Evolutionary conservation across 2,329 filamentous ascomycete genomes (phyloP).

Genomic region (Nemania abortiva): DNA sequence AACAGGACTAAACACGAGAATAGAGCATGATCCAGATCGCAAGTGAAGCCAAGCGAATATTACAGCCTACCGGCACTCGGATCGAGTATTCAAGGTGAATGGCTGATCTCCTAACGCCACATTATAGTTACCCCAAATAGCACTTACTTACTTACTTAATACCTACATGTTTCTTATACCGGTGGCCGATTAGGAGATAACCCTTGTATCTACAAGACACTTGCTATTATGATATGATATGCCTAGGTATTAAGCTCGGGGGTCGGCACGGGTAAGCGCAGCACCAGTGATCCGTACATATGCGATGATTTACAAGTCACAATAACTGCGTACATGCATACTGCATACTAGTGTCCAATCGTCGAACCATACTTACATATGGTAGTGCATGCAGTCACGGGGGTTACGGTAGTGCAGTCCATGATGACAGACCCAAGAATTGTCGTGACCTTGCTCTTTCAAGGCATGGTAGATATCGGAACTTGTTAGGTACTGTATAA

Average conservation of each 20-base stretch:
- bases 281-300: neutral
- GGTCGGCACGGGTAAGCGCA: slow-evolving; percentile 7
- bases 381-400: neutral
- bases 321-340: neutral
- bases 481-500: neutral
- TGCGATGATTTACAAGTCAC: slow-evolving; percentile 1
- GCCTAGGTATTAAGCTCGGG: slow-evolving; percentile 11
- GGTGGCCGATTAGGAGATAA: slow-evolving; percentile 6
- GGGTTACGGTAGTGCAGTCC: neutral
- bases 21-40: slow-evolving; percentile 21
- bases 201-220: neutral
- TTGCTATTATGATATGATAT: slow-evolving; percentile 4
- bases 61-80: neutral
- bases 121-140: slow-evolving; percentile 1
- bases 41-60: slow-evolving; percentile 1
- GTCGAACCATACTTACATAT: neutral
- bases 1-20: slow-evolving; percentile 1
- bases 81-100: slow-evolving; percentile 8
- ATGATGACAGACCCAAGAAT: neutral
- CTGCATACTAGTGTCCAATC: neutral
- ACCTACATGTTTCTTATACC: slow-evolving; percentile 1
- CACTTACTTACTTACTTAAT: neutral
- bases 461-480: neutral
- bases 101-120: slow-evolving; percentile 11
- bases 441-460: neutral